Conservation (phyloP, 2,329 filamentous ascomycete species). For the Fusarium drepaniforme region DNA sequence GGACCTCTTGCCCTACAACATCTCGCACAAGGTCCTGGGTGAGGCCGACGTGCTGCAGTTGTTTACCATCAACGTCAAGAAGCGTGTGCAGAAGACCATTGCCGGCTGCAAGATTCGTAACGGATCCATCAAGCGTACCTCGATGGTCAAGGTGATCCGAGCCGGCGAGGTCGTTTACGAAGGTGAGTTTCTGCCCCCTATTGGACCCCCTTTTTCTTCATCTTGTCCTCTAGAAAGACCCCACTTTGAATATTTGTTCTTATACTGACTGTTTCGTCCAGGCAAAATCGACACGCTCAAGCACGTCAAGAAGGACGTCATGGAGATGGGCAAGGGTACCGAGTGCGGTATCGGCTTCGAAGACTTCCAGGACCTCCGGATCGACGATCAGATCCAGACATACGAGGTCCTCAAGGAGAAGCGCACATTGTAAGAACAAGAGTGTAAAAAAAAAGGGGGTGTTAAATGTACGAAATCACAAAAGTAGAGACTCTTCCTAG, state of each 20-base stretch:
- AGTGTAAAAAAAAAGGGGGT: conserved; percentile 13
- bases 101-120: conserved; percentile 92
- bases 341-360: conserved; percentile 94
- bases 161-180: conserved; percentile 80
- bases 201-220: background rate
- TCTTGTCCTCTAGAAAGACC: background rate
- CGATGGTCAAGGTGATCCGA: conserved; percentile 79
- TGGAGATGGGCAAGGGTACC: conserved; percentile 89
- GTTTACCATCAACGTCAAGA: conserved; percentile 86
- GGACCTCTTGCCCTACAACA: conserved; percentile 74
- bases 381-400: conserved; percentile 88
- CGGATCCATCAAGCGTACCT: conserved; percentile 74
- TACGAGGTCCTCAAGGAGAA: conserved; percentile 85
- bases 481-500: conserved; percentile 8
- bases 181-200: conserved; percentile 69
- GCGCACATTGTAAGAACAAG: conserved; percentile 62
- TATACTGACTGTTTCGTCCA: conserved; percentile 51
- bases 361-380: conserved; percentile 80
- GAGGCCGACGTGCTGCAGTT: conserved; percentile 88
- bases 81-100: conserved; percentile 77
- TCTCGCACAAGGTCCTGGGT: conserved; percentile 80
- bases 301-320: conserved; percentile 91
- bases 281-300: conserved; percentile 86
- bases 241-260: background rate
- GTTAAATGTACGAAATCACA: conserved; percentile 28